Evolutionary conservation across 169 alveolate species (phyloP), one percentile per base, ranked within the genome.

Genomic region (Miamiensis avidus): DNA sequence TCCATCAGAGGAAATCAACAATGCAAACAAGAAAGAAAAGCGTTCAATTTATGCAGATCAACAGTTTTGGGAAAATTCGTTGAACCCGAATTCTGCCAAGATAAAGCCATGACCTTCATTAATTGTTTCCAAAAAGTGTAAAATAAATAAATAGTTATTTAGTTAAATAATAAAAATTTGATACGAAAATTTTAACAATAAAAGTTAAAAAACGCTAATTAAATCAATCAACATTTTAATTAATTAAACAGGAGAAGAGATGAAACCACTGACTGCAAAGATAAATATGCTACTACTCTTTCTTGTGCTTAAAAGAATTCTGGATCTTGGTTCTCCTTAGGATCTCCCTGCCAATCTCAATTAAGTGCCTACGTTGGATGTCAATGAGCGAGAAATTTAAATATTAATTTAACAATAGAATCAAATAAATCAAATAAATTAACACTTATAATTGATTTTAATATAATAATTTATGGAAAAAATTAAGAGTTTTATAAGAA

Each of bases 21-120:
- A 29, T 90, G 94, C 74, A 75, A 76, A 76, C 72, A 76, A n/a
- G 84, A 86, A 77, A 83, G 92, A 87, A 90, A 90, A 78, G 85
- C 76, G 32, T 90, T 87, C 76, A 90, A 90, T 75, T 73, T 90
- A 34, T 90, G 94, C 69, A 78, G 94, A 90, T 81, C 91, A 77
- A 78, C 92, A 1, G 90, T 91, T 29, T 78, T 90, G 20, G 94
- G 94, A 34, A 83, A 84, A 73, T 64, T 65, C 33, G 86, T 87
- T n/a, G 94, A 90, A 65, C 92, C 91, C 28, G 88, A 77, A 72
- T 31, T 77, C 33, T 90, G 94, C 84, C 34, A 29, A 64, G 78
- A 82, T 72, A 77, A 85, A 31, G 91, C 94, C 0, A 28, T 82
- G 29, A 31, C 49, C 15, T 77, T 90, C 25, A 76, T 90, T 30